Percentiles rank a stretch among this genome's conserved stretches.
These are phyloP conservation scores for Aspergillus flavus DNA, from an alignment of 2,329 filamentous ascomycete genomes.

Conservation along the genomic window DNA sequence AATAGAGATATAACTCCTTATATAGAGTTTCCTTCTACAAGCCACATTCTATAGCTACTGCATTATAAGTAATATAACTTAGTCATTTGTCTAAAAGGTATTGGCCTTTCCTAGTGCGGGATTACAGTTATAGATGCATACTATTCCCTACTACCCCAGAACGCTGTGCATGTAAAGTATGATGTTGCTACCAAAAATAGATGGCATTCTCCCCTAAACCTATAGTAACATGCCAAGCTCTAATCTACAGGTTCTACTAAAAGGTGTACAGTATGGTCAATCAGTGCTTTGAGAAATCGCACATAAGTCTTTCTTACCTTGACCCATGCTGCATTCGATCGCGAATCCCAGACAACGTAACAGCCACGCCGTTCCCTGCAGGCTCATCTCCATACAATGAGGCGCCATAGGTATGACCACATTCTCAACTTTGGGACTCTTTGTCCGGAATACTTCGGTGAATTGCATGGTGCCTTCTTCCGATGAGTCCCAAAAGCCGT, in stretches of 20 bases:
- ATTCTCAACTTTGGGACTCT: slow-evolving; percentile 3
- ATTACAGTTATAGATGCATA: too few species aligned
- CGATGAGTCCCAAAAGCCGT: slow-evolving; percentile 11
- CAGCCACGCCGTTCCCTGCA: slow-evolving; percentile 9
- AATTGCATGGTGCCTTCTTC: slow-evolving; percentile 5
- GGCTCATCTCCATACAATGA: slow-evolving; percentile 15
- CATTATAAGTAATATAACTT: too few species aligned
- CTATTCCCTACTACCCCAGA: too few species aligned
- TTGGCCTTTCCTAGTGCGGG: too few species aligned
- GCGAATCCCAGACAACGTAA: slow-evolving; percentile 14
- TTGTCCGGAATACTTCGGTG: slow-evolving; percentile 7
- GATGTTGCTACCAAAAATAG: too few species aligned
- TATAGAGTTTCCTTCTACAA: too few species aligned
- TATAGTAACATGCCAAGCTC: neutral
- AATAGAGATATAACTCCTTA: neutral
- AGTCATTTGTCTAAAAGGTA: too few species aligned
- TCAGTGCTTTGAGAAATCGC: neutral
- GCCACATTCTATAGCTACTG: too few species aligned
- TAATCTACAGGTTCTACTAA: neutral
- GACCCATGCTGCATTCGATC: slow-evolving; percentile 5
- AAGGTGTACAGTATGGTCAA: neutral
- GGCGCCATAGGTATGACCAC: slow-evolving; percentile 10
- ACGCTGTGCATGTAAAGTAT: too few species aligned
- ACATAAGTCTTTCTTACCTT: neutral
- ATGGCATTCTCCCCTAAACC: too few species aligned